Percentiles rank a stretch among this genome's conserved stretches.
phyloP scores from a whole-genome alignment of 768 basidiomycete species.

The Boletus insuetus region DNA sequence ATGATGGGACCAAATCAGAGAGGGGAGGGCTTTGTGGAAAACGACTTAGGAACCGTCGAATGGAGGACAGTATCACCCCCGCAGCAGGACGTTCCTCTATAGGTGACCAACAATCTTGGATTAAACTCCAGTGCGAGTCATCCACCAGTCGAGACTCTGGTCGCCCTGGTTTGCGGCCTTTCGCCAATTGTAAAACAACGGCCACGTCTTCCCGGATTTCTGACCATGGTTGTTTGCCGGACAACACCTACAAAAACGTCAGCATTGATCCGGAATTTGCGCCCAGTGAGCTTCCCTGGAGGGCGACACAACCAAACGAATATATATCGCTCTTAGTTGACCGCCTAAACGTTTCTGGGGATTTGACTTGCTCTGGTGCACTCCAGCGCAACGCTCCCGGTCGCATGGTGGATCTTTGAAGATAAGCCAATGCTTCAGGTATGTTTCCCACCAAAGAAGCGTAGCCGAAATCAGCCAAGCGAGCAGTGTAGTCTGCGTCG shows the following conservation, averaged over 20 bases:
- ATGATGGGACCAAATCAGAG: too few relatives aligned
- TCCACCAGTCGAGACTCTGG: neutral
- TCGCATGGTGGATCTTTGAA: neutral
- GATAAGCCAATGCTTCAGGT: neutral
- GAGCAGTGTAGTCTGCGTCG: too few relatives aligned
- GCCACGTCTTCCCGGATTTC: neutral
- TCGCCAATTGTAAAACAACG: conserved; percentile 1
- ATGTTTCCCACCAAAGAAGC: too few relatives aligned
- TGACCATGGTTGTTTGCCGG: conserved; percentile 11
- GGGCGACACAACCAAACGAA: neutral
- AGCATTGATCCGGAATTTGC: neutral
- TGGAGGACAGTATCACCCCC: neutral
- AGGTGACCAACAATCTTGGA: neutral
- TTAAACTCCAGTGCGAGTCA: conserved; percentile 3
- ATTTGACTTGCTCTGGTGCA: neutral
- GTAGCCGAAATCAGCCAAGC: too few relatives aligned
- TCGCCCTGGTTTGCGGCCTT: neutral
- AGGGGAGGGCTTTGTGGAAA: neutral
- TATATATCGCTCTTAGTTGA: neutral
- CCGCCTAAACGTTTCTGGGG: neutral
- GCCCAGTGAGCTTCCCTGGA: neutral
- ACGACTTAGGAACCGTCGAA: neutral
- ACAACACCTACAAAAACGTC: neutral
- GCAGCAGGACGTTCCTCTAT: neutral
- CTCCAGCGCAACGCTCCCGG: neutral